A percentile compares a stretch with the other conserved stretches of the same genome.
Evolutionary conservation across 192 early-diverging fungal genomes (phyloP).

Genomic region (Gigaspora rosea): DNA sequence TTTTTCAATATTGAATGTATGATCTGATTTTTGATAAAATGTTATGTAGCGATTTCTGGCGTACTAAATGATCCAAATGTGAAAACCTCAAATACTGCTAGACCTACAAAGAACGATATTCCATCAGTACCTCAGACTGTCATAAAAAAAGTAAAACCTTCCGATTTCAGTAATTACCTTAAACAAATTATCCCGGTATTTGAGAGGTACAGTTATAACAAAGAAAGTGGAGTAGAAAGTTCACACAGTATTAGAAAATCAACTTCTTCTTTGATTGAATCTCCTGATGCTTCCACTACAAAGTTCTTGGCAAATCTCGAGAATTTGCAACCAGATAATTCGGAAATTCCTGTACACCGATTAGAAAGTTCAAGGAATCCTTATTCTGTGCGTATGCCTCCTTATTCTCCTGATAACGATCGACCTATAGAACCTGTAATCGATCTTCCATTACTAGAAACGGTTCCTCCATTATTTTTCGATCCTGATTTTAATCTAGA

Average conservation of each 20-base stretch:
- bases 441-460: constrained; percentile 74
- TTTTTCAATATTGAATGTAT: constrained; percentile 27
- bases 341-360: constrained; percentile 51
- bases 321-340: constrained; percentile 36
- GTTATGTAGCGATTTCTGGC: constrained; percentile 52
- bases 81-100: constrained; percentile 44
- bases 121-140: no score
- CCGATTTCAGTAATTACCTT: no score
- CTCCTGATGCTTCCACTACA: constrained; percentile 51
- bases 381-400: constrained; percentile 49
- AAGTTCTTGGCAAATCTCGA: constrained; percentile 37
- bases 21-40: background rate
- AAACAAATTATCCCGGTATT: no score
- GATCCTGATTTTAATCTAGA: constrained; percentile 81
- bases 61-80: constrained; percentile 72
- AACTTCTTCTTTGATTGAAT: constrained; percentile 48
- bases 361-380: constrained; percentile 51
- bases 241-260: constrained; percentile 37
- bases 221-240: constrained; percentile 38
- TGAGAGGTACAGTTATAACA: constrained; percentile 41
- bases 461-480: constrained; percentile 89
- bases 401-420: constrained; percentile 42
- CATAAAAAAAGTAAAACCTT: no score
- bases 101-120: constrained; percentile 41
- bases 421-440: constrained; percentile 38